Conservation (phyloP, 148 eudicot genomes). For the Linanthus parryae region DNA sequence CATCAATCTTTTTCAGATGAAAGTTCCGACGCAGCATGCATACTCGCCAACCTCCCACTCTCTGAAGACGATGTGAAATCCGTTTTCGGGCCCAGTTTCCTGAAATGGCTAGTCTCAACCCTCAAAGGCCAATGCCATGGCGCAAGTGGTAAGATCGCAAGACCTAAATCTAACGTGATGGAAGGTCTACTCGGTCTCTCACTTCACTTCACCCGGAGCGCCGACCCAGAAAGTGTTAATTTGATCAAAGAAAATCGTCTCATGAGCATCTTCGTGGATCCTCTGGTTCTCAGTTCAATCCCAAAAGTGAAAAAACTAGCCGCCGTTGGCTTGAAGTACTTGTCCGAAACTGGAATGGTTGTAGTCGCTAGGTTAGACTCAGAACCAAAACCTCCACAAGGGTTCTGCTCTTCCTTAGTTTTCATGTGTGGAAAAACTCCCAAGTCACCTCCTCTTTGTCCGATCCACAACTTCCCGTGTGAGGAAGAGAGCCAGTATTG, state of each 20-base stretch:
- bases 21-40: conserved; percentile 46
- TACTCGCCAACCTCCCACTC: conserved; percentile 50
- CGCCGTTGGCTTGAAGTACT: conserved; percentile 38
- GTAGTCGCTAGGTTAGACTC: conserved; percentile 32
- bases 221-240: conserved; percentile 24
- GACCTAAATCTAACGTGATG: conserved; percentile 29
- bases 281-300: conserved; percentile 29
- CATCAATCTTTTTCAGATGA: conserved; percentile 31
- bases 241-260: conserved; percentile 47
- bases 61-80: conserved; percentile 43
- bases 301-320: conserved; percentile 48
- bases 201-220: conserved; percentile 43
- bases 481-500: conserved; percentile 48
- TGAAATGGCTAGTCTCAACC: conserved; percentile 39
- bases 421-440: conserved; percentile 42
- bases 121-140: conserved; percentile 32
- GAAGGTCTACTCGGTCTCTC: conserved; percentile 67
- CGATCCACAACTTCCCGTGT: conserved; percentile 49
- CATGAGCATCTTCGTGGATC: conserved; percentile 38
- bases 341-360: conserved; percentile 38
- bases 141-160: conserved; percentile 24
- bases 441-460: conserved; percentile 30
- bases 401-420: conserved; percentile 48
- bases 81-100: conserved; percentile 35
- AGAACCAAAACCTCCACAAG: conserved; percentile 41